These are phyloP conservation scores for Lactifluus pinguis DNA, from an alignment of 768 basidiomycete genomes.

Conservation along the genomic window DNA sequence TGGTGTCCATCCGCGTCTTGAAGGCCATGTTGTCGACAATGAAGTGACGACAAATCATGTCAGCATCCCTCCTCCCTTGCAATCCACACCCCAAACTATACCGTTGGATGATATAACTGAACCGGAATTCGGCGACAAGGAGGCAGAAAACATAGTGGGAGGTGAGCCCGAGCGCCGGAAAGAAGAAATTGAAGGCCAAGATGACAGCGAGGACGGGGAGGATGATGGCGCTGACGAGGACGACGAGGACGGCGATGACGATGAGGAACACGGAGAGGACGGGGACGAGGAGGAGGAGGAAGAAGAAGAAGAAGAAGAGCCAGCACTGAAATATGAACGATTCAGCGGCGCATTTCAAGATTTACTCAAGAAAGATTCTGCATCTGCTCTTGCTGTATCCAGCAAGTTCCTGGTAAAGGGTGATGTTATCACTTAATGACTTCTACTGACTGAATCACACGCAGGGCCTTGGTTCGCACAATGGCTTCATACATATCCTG, in stretches of 20 bases:
- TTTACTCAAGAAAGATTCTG: slow-evolving; percentile 81
- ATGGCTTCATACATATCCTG: slow-evolving; percentile 84
- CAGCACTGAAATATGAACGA: slow-evolving; percentile 83
- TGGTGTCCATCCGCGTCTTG: neutral
- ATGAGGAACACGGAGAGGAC: slow-evolving; percentile 56
- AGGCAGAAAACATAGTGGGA: neutral
- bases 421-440: neutral
- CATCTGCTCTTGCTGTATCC: slow-evolving; percentile 71
- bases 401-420: slow-evolving; percentile 59
- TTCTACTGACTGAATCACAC: neutral
- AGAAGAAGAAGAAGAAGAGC: slow-evolving; percentile 82
- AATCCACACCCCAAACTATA: neutral
- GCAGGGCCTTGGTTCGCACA: slow-evolving; percentile 88
- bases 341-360: slow-evolving; percentile 65
- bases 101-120: neutral
- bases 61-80: neutral
- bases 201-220: slow-evolving; percentile 21
- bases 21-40: neutral
- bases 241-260: slow-evolving; percentile 26
- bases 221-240: slow-evolving; percentile 8
- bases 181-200: slow-evolving; percentile 1
- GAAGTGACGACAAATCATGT: neutral
- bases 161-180: slow-evolving; percentile 21
- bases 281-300: slow-evolving; percentile 54
- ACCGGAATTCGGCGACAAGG: neutral